phyloP scores from a whole-genome alignment of 2,329 filamentous ascomycete species.

The Xylariaceae sp. region DNA sequence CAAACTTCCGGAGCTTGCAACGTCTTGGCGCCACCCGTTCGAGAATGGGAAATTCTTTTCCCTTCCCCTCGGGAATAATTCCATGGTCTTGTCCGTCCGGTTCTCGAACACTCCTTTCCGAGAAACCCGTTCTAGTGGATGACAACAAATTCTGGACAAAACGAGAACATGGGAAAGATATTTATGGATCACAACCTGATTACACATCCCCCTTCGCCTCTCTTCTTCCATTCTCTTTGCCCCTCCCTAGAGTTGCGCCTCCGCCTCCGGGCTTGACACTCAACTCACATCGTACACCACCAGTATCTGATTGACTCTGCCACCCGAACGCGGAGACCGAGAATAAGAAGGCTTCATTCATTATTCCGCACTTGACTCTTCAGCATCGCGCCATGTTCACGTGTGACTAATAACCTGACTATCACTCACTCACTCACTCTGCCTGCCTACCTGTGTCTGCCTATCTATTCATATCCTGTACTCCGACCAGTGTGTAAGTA shows the following conservation, averaged over 20 bases:
- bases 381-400: neutral
- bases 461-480: neutral
- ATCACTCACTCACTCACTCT: too few species aligned
- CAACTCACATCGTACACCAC: too few species aligned
- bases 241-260: too few species aligned
- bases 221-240: too few species aligned
- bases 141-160: neutral
- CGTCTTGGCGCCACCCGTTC: slow-evolving; percentile 2
- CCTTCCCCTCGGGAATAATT: neutral
- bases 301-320: too few species aligned
- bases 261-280: too few species aligned
- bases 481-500: too few species aligned
- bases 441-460: neutral
- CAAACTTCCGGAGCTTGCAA: neutral
- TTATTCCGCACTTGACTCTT: neutral
- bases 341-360: neutral
- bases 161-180: neutral
- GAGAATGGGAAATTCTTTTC: neutral
- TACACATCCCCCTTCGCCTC: neutral
- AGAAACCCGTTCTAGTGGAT: neutral
- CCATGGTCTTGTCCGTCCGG: neutral
- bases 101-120: neutral
- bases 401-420: too few species aligned
- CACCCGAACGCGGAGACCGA: neutral
- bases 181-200: neutral